Percentiles rank a stretch among this genome's conserved stretches.
Evolutionary conservation across 2,329 filamentous ascomycete genomes (phyloP).

Genomic region (Neopestalotiopsis rosae): DNA sequence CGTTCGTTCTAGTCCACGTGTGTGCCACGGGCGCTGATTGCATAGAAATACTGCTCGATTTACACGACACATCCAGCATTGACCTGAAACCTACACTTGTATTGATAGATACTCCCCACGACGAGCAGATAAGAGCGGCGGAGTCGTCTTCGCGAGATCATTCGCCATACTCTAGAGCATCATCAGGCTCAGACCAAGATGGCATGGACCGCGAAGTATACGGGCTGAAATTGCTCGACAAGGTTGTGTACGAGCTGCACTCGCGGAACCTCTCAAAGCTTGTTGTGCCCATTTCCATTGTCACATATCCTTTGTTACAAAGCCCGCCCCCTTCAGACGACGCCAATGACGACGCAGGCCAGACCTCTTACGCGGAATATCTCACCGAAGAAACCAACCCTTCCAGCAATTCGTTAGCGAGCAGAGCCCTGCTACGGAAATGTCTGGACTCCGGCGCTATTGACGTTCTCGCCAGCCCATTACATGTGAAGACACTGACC

Average conservation of each 20-base stretch:
- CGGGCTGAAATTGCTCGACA: slow-evolving; percentile 59
- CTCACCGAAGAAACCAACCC: slow-evolving; percentile 28
- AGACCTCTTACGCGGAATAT: slow-evolving; percentile 30
- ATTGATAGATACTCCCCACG: slow-evolving; percentile 60
- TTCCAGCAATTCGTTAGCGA: slow-evolving; percentile 42
- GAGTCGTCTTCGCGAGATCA: slow-evolving; percentile 44
- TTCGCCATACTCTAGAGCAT: slow-evolving; percentile 48
- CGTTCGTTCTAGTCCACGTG: slow-evolving; percentile 53
- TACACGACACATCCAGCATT: slow-evolving; percentile 57
- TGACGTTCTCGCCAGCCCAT: slow-evolving; percentile 82
- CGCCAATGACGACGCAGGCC: slow-evolving; percentile 29
- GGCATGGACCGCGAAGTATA: slow-evolving; percentile 56
- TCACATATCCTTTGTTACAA: slow-evolving; percentile 44
- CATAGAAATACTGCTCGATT: slow-evolving; percentile 56
- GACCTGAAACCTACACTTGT: slow-evolving; percentile 63
- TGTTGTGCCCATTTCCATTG: slow-evolving; percentile 60
- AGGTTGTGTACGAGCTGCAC: slow-evolving; percentile 63
- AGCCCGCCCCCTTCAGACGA: slow-evolving; percentile 37
- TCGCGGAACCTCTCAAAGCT: slow-evolving; percentile 61
- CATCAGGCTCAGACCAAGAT: slow-evolving; percentile 42
- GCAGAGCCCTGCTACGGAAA: slow-evolving; percentile 61
- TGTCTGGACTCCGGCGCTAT: slow-evolving; percentile 87
- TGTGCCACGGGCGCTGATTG: slow-evolving; percentile 60
- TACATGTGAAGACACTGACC: slow-evolving; percentile 75
- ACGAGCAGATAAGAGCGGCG: slow-evolving; percentile 49